Base-by-base conservation (phyloP, 768 basidiomycete genomes). In the Boletus patriciae region DNA sequence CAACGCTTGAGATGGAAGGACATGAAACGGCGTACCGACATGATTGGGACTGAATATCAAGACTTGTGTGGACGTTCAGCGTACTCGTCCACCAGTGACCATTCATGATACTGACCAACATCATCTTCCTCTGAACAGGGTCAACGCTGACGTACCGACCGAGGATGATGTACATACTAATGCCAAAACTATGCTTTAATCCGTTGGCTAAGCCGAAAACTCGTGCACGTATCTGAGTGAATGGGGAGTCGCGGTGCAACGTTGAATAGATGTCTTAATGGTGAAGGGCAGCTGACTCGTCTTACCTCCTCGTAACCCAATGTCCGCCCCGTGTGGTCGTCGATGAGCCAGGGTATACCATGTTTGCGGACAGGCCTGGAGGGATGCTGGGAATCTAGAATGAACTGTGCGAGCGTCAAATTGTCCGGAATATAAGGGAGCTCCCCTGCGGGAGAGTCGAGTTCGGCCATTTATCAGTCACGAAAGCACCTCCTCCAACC, bases 1-100 rank as follows among this genome's bases (percentile, higher is more conserved):
- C 6, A 44, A 21, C 31, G 44, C 31, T 40, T 18, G 25, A 36
- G 15, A 47, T 33, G 19, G 54, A 13, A 40, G 2, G 33, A 6
- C 10, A 18, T 18, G 29, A 18, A 40, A 50, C 13, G 31, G 64
- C 77, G 41, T 59, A 83, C 85, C 86, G 41, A 87, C 66, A 62
- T 87, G 84, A 65, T 90, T 90, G 29, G 83, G 78, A 57, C 85
- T 85, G 67, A 83, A 87, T 41, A 87, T 65, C 54, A 86, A 74
- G 9, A 86, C 87, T 88, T 60, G 49, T 5, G 9, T 33, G 27
- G 27, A 56, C n/a, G 36, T 41, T 63, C 23, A 71, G 45, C 9
- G 11, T 33, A 29, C 29, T 19, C 10, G 16, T 57, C 27, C 5
- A 46, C 27, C 8, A 12, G 29, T 5, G 27, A 29, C 15, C 11